These are phyloP conservation scores for Phytophthora nicotianae DNA, from an alignment of 352 stramenopile species.

Conservation along the genomic window DNA sequence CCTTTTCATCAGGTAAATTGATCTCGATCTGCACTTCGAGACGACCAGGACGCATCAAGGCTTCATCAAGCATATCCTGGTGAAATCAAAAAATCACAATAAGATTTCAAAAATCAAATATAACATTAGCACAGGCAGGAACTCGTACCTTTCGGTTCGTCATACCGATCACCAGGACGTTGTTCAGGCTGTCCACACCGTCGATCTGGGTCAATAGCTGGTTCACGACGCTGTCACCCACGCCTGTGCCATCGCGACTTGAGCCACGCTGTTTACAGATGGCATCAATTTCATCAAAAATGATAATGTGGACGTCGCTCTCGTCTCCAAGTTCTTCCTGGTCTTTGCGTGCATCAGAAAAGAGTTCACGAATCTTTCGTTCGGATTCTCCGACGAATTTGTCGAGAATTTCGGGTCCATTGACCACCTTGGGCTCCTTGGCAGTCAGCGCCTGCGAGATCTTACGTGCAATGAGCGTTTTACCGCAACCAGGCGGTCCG, in stretches of 20 bases:
- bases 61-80: constrained; percentile 94
- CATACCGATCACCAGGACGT: constrained; percentile 99
- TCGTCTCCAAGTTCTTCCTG: constrained; percentile 94
- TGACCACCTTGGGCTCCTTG: constrained; percentile 97
- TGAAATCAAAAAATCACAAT: constrained; percentile 6
- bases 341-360: constrained; percentile 93
- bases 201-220: constrained; percentile 99
- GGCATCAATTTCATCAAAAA: constrained; percentile 99
- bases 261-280: constrained; percentile 98
- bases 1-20: constrained; percentile 95
- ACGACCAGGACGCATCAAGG: constrained; percentile 97
- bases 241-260: constrained; percentile 93
- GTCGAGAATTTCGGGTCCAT: constrained; percentile 99
- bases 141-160: constrained; percentile 96
- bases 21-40: constrained; percentile 99
- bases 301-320: constrained; percentile 99
- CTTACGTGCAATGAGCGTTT: constrained; percentile 98
- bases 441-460: constrained; percentile 97
- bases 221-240: constrained; percentile 99
- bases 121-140: background rate
- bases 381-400: constrained; percentile 99
- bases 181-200: constrained; percentile 99
- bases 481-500: constrained; percentile 91
- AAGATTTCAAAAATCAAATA: too few relatives aligned
- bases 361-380: constrained; percentile 99